Conservation (phyloP, 179 eudicot genomes). For the Spinacia oleracea region DNA sequence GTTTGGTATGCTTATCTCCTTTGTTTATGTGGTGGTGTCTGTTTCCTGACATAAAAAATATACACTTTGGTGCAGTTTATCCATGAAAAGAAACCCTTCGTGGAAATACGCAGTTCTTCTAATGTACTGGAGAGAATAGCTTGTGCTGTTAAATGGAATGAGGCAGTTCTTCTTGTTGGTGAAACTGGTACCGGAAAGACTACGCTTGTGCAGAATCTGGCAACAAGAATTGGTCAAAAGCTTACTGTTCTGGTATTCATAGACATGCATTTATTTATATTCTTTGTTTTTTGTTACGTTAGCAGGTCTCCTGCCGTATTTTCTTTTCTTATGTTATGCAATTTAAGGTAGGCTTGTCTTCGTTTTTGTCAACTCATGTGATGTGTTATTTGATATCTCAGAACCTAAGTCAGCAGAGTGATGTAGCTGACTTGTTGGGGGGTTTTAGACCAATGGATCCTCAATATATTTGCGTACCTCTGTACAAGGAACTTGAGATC, state of each 20-base stretch:
- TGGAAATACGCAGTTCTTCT: constrained; percentile 68
- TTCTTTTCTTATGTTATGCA: constrained; percentile 2
- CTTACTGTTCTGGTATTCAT: constrained; percentile 90
- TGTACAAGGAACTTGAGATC: constrained; percentile 69
- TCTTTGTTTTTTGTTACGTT: not conserved
- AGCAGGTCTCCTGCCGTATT: not conserved
- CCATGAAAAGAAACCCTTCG: constrained; percentile 58
- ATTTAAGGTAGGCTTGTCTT: not conserved
- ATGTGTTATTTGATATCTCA: constrained; percentile 37
- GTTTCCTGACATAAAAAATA: not conserved
- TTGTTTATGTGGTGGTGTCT: too few relatives aligned
- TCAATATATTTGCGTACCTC: constrained; percentile 67
- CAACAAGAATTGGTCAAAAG: constrained; percentile 76
- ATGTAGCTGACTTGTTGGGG: constrained; percentile 87
- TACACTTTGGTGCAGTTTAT: constrained; percentile 32
- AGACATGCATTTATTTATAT: not conserved
- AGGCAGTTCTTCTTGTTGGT: constrained; percentile 93
- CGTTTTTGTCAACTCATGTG: not conserved
- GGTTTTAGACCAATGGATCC: constrained; percentile 92
- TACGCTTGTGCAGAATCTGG: constrained; percentile 90
- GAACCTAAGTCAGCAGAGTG: constrained; percentile 99
- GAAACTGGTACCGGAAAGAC: constrained; percentile 99
- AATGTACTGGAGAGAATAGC: constrained; percentile 86
- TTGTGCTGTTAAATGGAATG: constrained; percentile 78
- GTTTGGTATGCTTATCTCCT: constrained; percentile 9